These are phyloP conservation scores for Picea glauca DNA, from an alignment of 75 land plant species.

Conservation along the genomic window DNA sequence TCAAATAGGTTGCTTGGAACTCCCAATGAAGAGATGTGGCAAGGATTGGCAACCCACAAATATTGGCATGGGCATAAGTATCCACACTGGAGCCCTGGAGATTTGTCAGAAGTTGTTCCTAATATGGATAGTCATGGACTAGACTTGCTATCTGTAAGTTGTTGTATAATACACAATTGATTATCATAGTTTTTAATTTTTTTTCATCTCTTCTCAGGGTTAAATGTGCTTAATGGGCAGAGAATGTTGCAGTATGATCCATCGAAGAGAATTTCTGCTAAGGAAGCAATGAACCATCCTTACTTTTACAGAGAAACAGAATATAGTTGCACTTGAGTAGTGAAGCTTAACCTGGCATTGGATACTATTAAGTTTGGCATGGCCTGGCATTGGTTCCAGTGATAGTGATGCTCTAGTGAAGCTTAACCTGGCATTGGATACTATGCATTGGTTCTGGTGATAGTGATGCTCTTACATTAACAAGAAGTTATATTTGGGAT, in stretches of 20 bases:
- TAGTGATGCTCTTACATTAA: too few species aligned
- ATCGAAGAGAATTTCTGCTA: conserved; percentile 36
- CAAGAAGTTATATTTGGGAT: too few species aligned
- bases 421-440: too few species aligned
- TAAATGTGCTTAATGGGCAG: conserved; percentile 8
- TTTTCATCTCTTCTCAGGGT: too few species aligned
- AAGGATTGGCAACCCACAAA: conserved; percentile 26
- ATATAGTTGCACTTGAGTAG: too few species aligned
- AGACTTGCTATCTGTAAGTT: conserved; percentile 33
- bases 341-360: too few species aligned
- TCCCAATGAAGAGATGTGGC: conserved; percentile 33
- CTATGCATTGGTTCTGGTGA: too few species aligned
- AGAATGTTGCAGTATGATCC: conserved; percentile 34
- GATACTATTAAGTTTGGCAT: too few species aligned
- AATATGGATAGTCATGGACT: conserved; percentile 19
- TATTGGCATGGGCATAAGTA: conserved; percentile 37
- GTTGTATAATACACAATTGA: too few species aligned
- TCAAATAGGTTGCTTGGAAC: conserved; percentile 28
- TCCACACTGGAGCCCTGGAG: conserved; percentile 24
- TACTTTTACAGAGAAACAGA: conserved; percentile 14
- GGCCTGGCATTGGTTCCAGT: too few species aligned
- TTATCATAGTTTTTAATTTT: too few species aligned
- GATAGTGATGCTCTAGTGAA: too few species aligned
- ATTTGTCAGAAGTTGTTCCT: conserved; percentile 15
- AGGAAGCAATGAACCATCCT: conserved; percentile 39